Conservation (phyloP, 2,329 filamentous ascomycete genomes). For the Exophiala calicioides region DNA sequence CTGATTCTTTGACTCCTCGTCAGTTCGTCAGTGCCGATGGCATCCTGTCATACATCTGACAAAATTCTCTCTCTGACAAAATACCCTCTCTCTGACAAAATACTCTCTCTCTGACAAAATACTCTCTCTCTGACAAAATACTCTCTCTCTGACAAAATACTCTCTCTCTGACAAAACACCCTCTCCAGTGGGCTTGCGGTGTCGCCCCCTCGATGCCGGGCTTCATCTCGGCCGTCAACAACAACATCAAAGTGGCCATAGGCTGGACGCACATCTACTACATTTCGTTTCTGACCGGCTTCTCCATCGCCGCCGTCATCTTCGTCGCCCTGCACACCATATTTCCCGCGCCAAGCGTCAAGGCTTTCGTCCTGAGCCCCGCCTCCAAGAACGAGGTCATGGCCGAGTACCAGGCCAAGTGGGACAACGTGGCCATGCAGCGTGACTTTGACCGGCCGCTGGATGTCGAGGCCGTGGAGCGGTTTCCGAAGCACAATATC, state of each 20-base stretch:
- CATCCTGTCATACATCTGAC: too few relatives aligned
- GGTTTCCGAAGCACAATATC: not conserved
- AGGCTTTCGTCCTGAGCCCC: slow-evolving; percentile 17
- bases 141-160: not conserved
- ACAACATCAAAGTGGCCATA: slow-evolving; percentile 31
- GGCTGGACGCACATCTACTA: slow-evolving; percentile 45
- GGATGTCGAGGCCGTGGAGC: slow-evolving; percentile 4
- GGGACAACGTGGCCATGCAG: slow-evolving; percentile 11
- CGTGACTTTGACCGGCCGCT: not conserved
- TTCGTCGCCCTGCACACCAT: slow-evolving; percentile 21
- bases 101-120: too few relatives aligned
- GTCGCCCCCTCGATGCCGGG: slow-evolving; percentile 37
- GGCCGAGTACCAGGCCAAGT: slow-evolving; percentile 14
- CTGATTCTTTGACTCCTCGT: too few relatives aligned
- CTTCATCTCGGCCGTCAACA: slow-evolving; percentile 32
- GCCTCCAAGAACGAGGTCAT: slow-evolving; percentile 6
- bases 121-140: too few relatives aligned
- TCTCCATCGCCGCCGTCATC: slow-evolving; percentile 42
- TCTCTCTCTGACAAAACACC: not conserved
- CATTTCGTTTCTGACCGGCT: slow-evolving; percentile 45
- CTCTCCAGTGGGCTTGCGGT: slow-evolving; percentile 40
- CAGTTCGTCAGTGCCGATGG: too few relatives aligned
- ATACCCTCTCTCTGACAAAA: too few relatives aligned
- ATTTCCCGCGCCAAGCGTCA: slow-evolving; percentile 17
- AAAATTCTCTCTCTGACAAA: too few relatives aligned